A percentile compares a stretch with the other conserved stretches of the same genome.
phyloP scores from a whole-genome alignment of 2,329 filamentous ascomycete species.

The Ascochyta lentis region DNA sequence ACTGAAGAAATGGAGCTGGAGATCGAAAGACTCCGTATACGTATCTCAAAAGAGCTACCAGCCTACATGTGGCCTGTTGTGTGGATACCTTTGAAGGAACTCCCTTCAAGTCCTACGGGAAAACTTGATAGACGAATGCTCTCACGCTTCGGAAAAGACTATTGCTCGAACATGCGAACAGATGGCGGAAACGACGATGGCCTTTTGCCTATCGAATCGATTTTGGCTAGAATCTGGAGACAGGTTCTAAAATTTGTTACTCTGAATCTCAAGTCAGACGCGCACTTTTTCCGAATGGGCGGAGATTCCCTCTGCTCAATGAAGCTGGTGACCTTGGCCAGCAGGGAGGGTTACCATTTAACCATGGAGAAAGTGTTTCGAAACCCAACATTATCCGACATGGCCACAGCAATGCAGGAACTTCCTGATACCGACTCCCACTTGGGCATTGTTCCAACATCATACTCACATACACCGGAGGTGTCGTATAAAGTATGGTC shows the following conservation, averaged over 20 bases:
- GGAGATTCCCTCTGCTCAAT: conserved; percentile 23
- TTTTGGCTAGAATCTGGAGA: conserved; percentile 1
- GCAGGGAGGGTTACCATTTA: conserved; percentile 8
- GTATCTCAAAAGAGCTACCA: conserved; percentile 4
- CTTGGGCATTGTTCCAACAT: background rate
- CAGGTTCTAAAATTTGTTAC: background rate
- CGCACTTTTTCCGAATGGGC: conserved; percentile 23
- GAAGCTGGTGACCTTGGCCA: conserved; percentile 15
- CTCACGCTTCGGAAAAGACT: background rate
- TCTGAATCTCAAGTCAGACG: conserved; percentile 5
- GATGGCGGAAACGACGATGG: background rate
- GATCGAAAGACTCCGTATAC: conserved; percentile 38
- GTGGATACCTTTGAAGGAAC: conserved; percentile 1
- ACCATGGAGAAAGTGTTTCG: conserved; percentile 15
- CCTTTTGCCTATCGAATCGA: background rate
- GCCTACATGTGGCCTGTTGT: conserved; percentile 4
- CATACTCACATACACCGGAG: background rate
- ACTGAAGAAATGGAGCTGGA: conserved; percentile 12
- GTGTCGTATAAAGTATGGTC: background rate
- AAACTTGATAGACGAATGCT: conserved; percentile 4
- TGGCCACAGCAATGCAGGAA: background rate
- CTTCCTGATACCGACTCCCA: background rate
- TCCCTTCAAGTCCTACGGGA: background rate
- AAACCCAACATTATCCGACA: conserved; percentile 5
- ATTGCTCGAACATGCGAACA: background rate